phyloP scores from a whole-genome alignment of 495 filamentous ascomycete species.

The Xylaria longipes region DNA sequence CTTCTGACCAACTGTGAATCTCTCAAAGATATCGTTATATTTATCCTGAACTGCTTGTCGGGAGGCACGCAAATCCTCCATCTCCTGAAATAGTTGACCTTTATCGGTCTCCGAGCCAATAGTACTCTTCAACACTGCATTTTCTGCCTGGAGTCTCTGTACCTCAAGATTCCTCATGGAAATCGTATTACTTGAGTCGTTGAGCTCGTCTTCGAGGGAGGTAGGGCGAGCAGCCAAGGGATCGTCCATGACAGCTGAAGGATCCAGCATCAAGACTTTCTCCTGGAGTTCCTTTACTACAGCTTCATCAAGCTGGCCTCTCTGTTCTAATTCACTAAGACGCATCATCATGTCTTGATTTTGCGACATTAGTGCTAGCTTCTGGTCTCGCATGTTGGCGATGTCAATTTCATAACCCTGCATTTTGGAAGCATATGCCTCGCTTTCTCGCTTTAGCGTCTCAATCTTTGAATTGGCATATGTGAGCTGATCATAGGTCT shows the following conservation, averaged over 20 bases:
- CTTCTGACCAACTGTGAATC: slow-evolving; percentile 56
- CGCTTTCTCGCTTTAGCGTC: slow-evolving; percentile 35
- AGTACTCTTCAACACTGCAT: slow-evolving; percentile 56
- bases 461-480: slow-evolving; percentile 39
- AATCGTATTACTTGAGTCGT: slow-evolving; percentile 33
- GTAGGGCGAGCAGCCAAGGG: slow-evolving; percentile 30
- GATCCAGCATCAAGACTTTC: slow-evolving; percentile 42
- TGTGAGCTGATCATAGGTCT: slow-evolving; percentile 55
- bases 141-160: slow-evolving; percentile 61
- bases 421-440: slow-evolving; percentile 41
- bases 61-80: slow-evolving; percentile 46
- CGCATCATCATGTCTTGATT: slow-evolving; percentile 36
- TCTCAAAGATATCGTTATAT: slow-evolving; percentile 55
- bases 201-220: slow-evolving; percentile 44
- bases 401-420: slow-evolving; percentile 42
- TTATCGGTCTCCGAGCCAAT: slow-evolving; percentile 56
- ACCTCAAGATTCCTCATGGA: slow-evolving; percentile 49
- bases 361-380: slow-evolving; percentile 34
- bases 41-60: slow-evolving; percentile 50
- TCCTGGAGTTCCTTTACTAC: slow-evolving; percentile 40
- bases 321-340: slow-evolving; percentile 33
- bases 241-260: slow-evolving; percentile 35
- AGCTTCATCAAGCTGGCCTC: slow-evolving; percentile 40
- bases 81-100: slow-evolving; percentile 54
- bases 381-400: slow-evolving; percentile 39